Base-by-base conservation (phyloP, 2,329 filamentous ascomycete species). In the Fusarium sp. region DNA sequence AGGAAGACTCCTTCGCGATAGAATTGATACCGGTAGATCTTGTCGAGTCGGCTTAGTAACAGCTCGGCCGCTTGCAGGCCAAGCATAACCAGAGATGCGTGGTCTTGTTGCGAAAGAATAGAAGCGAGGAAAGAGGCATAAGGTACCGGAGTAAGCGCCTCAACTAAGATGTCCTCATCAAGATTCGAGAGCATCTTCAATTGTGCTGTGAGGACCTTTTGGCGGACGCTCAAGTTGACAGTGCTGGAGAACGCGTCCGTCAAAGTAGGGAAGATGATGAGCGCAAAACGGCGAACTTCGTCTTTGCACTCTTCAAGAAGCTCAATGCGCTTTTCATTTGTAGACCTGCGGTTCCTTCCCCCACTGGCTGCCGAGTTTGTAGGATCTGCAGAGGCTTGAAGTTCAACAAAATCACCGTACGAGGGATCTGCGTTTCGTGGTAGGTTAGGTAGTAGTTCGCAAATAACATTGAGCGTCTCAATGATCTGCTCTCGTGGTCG, bases 201-300 rank as follows among this genome's bases (percentile, higher is more conserved):
- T 79, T 99, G 96, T n/a, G 96, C 96, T 25, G 91, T 94, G 38
- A 99, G 87, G 6, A 99, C 96, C 83, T 97, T 98, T 80, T 98
- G 94, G 28, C 97, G 93, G 44, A 99, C 96, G 64, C 91, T 94
- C 21, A 98, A 85, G 79, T 99, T 99, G 72, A 99, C 96, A 1
- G 96, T 99, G 82, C 96, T 98, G 16, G 96, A 98, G 80, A 97
- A 99, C 2, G 95, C 96, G 81, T 99, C 95, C 35, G 96, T 98
- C 71, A 99, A 85, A 5, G 96, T 99, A 2, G 96, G 96, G 72
- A 99, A 93, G 16, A 99, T 87, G 67, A 99, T 96, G 73, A 97
- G 89, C 3, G 95, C 94, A 80, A 99, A 99, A 43, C 96, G 92
- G 81, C 94, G 94, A 60, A 98, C 92, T 83, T 98, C 91, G 11